Conservation (phyloP, 2,329 filamentous ascomycete genomes). For the Penicillium capsulatum region DNA sequence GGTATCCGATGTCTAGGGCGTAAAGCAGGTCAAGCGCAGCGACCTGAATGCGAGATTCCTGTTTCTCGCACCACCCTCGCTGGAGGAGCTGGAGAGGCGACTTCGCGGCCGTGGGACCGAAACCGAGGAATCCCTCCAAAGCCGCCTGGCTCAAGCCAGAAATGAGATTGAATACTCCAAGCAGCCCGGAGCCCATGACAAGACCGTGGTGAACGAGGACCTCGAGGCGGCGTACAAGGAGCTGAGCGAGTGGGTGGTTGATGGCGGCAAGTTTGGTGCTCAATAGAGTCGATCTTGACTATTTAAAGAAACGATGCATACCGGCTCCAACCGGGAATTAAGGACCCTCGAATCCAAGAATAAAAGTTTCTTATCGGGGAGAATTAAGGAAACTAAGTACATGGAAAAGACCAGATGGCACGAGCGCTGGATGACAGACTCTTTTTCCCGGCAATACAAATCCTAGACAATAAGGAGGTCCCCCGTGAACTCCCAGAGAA, state of each 20-base stretch:
- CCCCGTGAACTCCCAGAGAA: constrained; percentile 16
- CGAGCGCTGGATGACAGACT: constrained; percentile 27
- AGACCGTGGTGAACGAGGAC: constrained; percentile 63
- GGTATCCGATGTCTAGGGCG: constrained; percentile 54
- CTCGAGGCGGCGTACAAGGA: constrained; percentile 55
- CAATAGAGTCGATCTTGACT: too few species aligned
- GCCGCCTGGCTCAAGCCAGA: constrained; percentile 66
- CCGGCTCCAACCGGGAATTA: too few species aligned
- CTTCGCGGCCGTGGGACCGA: constrained; percentile 75
- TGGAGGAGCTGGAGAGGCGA: constrained; percentile 68
- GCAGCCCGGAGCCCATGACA: constrained; percentile 62
- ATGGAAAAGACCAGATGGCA: constrained; percentile 29
- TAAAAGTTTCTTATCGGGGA: constrained; percentile 25
- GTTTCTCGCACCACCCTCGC: constrained; percentile 76
- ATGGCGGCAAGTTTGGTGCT: constrained; percentile 35
- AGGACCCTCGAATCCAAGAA: constrained; percentile 11
- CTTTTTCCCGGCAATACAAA: constrained; percentile 27
- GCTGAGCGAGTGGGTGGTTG: constrained; percentile 50
- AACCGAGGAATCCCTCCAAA: constrained; percentile 64
- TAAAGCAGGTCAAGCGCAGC: constrained; percentile 84
- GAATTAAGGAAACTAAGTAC: constrained; percentile 37
- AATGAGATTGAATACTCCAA: constrained; percentile 70
- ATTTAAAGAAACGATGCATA: too few species aligned
- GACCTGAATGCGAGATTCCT: constrained; percentile 72
- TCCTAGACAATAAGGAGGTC: constrained; percentile 25